Base-by-base conservation (phyloP, 306 rosid genomes). In the Delonix regia region DNA sequence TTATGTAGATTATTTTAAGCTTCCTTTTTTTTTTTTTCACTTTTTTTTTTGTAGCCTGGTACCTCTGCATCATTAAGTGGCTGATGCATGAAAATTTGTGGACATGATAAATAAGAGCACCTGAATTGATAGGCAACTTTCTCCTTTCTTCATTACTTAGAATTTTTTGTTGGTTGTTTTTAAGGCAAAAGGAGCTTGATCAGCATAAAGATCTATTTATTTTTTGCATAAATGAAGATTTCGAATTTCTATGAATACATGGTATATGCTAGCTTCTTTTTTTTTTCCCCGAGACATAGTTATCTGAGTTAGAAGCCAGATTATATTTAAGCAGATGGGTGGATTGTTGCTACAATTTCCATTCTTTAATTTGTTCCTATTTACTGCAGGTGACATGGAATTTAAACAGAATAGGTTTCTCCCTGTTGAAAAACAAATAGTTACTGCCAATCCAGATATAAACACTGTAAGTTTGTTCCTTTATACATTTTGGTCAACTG, bases 371-470 rank as follows among this genome's bases (percentile, higher is more conserved):
- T 47, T 6, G 76, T 82, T 78, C 76, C 68, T 73, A 73, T 79
- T 74, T 78, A 53, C 73, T 75, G 85, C 88, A 95, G 99, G 99
- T 79, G 99, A 95, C 89, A 91, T 84, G 92, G 99, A 95, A 83
- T 95, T 93, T 85, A 93, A 95, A 84, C 98, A 89, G 88, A 95
- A 93, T 72, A 95, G 88, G 56, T 89, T 76, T 88, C 90, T 95
- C 80, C 85, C 98, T 3, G 89, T 84, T 73, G 98, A 95, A 65
- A 89, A 86, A 81, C 99, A 93, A 88, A 87, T 90, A 74, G 83
- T 95, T 69, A 91, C 99, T 75, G 97, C 98, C 57, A 88, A 85
- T 83, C 99, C 99, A 12, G 99, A 95, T 81, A 89, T 95, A 80
- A 88, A 85, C 87, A 86, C 91, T 55, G 99, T 95, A 91, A 74